Conservation (phyloP, 805 yeast genomes). For the Candida nonsorbophila region DNA sequence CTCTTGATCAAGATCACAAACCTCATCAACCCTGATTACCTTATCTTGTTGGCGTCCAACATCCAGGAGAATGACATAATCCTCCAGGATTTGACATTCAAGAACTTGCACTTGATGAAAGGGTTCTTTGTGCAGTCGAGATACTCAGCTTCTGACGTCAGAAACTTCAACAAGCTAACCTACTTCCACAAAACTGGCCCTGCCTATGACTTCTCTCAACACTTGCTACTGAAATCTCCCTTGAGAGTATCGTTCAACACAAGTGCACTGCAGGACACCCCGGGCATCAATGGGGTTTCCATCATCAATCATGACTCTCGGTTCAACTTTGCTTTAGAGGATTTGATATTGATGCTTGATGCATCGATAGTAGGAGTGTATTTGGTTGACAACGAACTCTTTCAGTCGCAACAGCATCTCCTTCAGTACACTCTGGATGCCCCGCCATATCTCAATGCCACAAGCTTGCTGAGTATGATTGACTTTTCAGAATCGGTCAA, state of each 20-base stretch:
- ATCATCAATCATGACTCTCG: conserved; percentile 16
- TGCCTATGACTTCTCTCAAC: conserved; percentile 17
- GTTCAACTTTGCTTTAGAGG: conserved; percentile 14
- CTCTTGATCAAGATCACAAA: conserved; percentile 47
- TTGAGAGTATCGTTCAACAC: conserved; percentile 21
- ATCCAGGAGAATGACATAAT: conserved; percentile 26
- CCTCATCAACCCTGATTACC: conserved; percentile 46
- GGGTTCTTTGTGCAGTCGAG: conserved; percentile 28
- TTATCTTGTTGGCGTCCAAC: conserved; percentile 42
- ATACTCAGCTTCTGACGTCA: conserved; percentile 47
- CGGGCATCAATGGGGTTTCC: conserved; percentile 21
- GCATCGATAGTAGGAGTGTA: conserved; percentile 38
- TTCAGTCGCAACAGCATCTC: conserved; percentile 16
- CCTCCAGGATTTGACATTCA: conserved; percentile 20
- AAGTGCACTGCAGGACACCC: conserved; percentile 1
- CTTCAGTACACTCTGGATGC: conserved; percentile 7
- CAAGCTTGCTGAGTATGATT: conserved; percentile 8
- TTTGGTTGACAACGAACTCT: conserved; percentile 18
- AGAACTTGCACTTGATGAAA: conserved; percentile 19
- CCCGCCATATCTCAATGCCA: conserved; percentile 15
- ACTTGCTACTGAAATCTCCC: conserved; percentile 19
- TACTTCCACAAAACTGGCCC: conserved; percentile 44
- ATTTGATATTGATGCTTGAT: conserved; percentile 29
- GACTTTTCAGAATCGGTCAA: conserved; percentile 4
- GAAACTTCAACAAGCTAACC: conserved; percentile 46